phyloP scores from a whole-genome alignment of 208 protist species.

The Porcisia deanei region DNA sequence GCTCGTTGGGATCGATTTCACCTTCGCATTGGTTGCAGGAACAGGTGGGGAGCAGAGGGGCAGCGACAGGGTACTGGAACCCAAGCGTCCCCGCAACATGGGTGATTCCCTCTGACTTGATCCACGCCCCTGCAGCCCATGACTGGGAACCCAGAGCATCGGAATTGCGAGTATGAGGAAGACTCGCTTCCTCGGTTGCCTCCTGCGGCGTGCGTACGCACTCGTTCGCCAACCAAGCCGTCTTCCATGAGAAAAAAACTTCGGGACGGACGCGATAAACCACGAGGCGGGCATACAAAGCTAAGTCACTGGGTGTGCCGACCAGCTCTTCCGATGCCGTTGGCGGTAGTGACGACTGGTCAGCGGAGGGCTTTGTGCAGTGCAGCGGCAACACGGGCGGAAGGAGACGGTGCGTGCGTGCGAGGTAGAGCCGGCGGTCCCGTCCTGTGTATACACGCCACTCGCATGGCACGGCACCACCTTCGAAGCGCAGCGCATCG shows the following conservation, averaged over 20 bases:
- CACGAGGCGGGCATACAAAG: constrained; percentile 6
- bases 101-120: constrained; percentile 54
- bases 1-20: constrained; percentile 63
- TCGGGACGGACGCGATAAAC: constrained; percentile 15
- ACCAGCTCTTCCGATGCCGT: background rate
- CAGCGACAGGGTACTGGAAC: constrained; percentile 47
- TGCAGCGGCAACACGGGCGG: constrained; percentile 38
- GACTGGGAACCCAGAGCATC: background rate
- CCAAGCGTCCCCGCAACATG: constrained; percentile 57
- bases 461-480: constrained; percentile 33
- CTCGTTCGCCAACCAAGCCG: constrained; percentile 16
- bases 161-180: background rate
- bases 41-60: constrained; percentile 24
- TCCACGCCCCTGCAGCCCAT: constrained; percentile 30
- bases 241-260: constrained; percentile 17
- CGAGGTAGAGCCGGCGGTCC: constrained; percentile 75
- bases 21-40: constrained; percentile 54
- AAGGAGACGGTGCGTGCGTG: constrained; percentile 49
- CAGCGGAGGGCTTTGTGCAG: background rate
- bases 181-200: background rate
- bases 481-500: constrained; percentile 35
- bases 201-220: background rate
- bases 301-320: background rate
- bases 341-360: background rate
- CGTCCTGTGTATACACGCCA: constrained; percentile 28